Base-by-base conservation (phyloP, 2,329 filamentous ascomycete genomes). In the Sarocladiaceae sp. region DNA sequence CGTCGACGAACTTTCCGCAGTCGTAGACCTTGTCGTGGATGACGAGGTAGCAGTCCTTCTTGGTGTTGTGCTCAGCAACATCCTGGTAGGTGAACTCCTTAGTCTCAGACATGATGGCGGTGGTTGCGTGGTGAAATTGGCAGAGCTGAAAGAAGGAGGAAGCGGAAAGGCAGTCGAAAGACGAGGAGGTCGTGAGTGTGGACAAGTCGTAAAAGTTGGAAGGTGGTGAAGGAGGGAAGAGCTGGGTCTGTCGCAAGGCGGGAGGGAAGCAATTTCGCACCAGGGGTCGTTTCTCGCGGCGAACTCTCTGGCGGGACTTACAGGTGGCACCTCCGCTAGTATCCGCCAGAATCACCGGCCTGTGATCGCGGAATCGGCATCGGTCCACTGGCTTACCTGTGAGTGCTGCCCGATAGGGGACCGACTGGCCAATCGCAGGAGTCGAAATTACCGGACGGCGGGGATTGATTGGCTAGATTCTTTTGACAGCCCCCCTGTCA, bases 21-120 rank as follows among this genome's bases (percentile, higher is more conserved):
- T 97, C 83, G 83, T 97, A 99, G 76, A 99, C 86, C 79, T 96
- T 96, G 74, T 96, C 92, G 77, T 97, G 90, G 64, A 99, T 84
- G 58, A 97, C 87, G 65, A 97, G 70, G 77, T 81, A 96, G 59
- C 96, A 77, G 71, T 97, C 91, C 81, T 91, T 96, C 85, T 97
- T 97, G 73, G 82, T 85, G 77, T 87, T 89, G 82, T 96, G 90
- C 74, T 84, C 83, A 57, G 87, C 79, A 73, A 96, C 83, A 72
- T 96, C 89, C 66, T 86, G 78, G 75, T 84, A 89, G 64, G 88
- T 94, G 75, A 86, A 82, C 66, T 82, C 76, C 59, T 67, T 59
- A 54, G 44, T 37, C 65, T 52, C 42, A 42, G 66, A 65, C 63
- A 69, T 69, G 58, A 62, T 63, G 60, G 53, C 55, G 56, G 57